A percentile compares a stretch with the other conserved stretches of the same genome.
Conservation (phyloP, 2,329 filamentous ascomycete species). For the Penicillium sp. region DNA sequence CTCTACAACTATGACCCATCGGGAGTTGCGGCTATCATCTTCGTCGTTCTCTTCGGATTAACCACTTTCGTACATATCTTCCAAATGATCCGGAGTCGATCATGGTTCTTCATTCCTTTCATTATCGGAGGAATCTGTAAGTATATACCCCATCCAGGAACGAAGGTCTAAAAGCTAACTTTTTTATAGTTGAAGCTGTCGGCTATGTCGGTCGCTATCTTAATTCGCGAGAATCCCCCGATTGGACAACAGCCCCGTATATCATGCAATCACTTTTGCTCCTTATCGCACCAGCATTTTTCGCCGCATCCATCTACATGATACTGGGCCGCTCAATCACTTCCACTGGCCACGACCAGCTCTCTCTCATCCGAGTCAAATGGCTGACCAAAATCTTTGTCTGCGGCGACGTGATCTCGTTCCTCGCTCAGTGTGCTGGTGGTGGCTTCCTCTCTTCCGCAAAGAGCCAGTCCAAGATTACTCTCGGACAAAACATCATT, state of each 20-base stretch:
- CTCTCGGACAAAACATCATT: background rate
- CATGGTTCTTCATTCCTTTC: slow-evolving; percentile 3
- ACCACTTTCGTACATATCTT: background rate
- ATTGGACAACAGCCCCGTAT: slow-evolving; percentile 21
- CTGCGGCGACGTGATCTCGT: slow-evolving; percentile 47
- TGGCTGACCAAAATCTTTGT: slow-evolving; percentile 52
- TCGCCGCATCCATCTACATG: slow-evolving; percentile 52
- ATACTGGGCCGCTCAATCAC: slow-evolving; percentile 46
- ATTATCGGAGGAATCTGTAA: slow-evolving; percentile 1
- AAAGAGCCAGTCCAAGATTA: background rate
- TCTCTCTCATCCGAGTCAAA: slow-evolving; percentile 41
- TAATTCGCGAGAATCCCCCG: background rate
- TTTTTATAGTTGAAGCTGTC: background rate
- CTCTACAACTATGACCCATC: slow-evolving; percentile 1
- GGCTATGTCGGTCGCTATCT: background rate
- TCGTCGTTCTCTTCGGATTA: background rate
- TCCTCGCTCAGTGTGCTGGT: slow-evolving; percentile 42
- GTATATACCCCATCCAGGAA: background rate
- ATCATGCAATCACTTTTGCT: slow-evolving; percentile 47
- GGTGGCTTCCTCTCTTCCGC: background rate
- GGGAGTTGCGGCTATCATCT: background rate
- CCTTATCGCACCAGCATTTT: slow-evolving; percentile 49
- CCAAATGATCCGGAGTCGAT: background rate
- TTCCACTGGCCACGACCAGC: slow-evolving; percentile 39
- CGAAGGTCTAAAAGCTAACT: background rate